phyloP scores from a whole-genome alignment of 495 filamentous ascomycete genomes.

The Aeminium ludgeri region DNA sequence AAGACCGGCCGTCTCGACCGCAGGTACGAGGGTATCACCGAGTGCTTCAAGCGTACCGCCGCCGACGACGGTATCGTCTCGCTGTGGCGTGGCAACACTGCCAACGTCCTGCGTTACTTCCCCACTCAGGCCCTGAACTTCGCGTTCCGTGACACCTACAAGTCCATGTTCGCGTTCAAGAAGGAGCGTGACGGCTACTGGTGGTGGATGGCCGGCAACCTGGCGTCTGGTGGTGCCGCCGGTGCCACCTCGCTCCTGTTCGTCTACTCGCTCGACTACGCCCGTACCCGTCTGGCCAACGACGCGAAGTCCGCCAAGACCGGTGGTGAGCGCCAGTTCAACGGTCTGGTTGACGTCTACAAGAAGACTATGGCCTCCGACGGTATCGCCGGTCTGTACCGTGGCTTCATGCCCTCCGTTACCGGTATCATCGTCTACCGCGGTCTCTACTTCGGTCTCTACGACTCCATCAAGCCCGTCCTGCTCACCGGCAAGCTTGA shows the following conservation, averaged over 20 bases:
- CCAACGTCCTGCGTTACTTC: slow-evolving; percentile 99
- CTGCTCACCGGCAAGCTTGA: slow-evolving; percentile 79
- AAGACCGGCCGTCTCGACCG: slow-evolving; percentile 95
- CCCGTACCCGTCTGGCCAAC: slow-evolving; percentile 99
- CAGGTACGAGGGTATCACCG: slow-evolving; percentile 83
- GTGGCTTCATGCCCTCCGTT: slow-evolving; percentile 99
- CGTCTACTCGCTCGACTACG: slow-evolving; percentile 99
- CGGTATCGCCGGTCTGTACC: slow-evolving; percentile 98
- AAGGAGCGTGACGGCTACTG: slow-evolving; percentile 95
- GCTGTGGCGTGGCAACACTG: slow-evolving; percentile 98
- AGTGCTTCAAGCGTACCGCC: slow-evolving; percentile 86
- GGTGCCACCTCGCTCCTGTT: slow-evolving; percentile 99
- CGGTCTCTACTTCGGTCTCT: slow-evolving; percentile 99
- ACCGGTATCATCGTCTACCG: slow-evolving; percentile 98
- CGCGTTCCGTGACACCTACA: slow-evolving; percentile 99
- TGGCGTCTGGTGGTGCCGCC: slow-evolving; percentile 98
- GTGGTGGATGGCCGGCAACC: slow-evolving; percentile 99
- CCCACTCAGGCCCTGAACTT: slow-evolving; percentile 99
- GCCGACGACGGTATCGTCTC: slow-evolving; percentile 68
- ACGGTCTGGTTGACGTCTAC: slow-evolving; percentile 98
- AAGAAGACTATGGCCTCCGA: slow-evolving; percentile 98
- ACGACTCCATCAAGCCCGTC: slow-evolving; percentile 99
- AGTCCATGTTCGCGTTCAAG: slow-evolving; percentile 99
- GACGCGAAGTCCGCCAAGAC: slow-evolving; percentile 94
- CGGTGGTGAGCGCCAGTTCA: slow-evolving; percentile 98